Conservation (phyloP, 2,329 filamentous ascomycete species). For the Nemania sp. region DNA sequence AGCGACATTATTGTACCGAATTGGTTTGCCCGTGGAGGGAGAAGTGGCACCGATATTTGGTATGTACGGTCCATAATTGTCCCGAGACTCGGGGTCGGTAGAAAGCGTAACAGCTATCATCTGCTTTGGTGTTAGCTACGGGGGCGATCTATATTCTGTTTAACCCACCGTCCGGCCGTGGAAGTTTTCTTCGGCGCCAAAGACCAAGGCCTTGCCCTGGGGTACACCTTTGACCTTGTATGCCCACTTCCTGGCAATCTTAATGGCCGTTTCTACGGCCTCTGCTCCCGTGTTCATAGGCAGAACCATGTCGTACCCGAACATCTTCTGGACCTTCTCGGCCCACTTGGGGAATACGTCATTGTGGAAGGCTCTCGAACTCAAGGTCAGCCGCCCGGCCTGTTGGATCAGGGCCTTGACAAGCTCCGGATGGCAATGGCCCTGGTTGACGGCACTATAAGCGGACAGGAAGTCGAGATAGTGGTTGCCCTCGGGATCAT, state of each 20-base stretch:
- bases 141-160: background rate
- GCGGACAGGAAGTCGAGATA: slow-evolving; percentile 98
- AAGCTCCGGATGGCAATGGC: slow-evolving; percentile 95
- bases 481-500: slow-evolving; percentile 94
- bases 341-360: slow-evolving; percentile 97
- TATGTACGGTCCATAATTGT: slow-evolving; percentile 96
- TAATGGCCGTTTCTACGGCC: slow-evolving; percentile 93
- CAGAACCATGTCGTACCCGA: slow-evolving; percentile 96
- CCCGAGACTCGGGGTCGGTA: slow-evolving; percentile 90
- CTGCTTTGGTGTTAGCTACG: slow-evolving; percentile 46
- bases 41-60: slow-evolving; percentile 80
- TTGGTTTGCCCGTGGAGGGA: slow-evolving; percentile 75
- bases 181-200: slow-evolving; percentile 90
- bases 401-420: slow-evolving; percentile 89
- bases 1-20: slow-evolving; percentile 83
- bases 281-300: slow-evolving; percentile 99
- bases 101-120: slow-evolving; percentile 96
- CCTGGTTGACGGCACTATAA: slow-evolving; percentile 97
- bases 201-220: slow-evolving; percentile 79
- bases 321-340: slow-evolving; percentile 84
- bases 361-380: slow-evolving; percentile 95
- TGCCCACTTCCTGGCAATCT: slow-evolving; percentile 96
- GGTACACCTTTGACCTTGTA: slow-evolving; percentile 95
- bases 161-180: slow-evolving; percentile 81
- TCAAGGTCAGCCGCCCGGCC: slow-evolving; percentile 85